A percentile compares a stretch with the other conserved stretches of the same genome.
Conservation (phyloP, 257 asterid species). For the Solanum tacnaense region DNA sequence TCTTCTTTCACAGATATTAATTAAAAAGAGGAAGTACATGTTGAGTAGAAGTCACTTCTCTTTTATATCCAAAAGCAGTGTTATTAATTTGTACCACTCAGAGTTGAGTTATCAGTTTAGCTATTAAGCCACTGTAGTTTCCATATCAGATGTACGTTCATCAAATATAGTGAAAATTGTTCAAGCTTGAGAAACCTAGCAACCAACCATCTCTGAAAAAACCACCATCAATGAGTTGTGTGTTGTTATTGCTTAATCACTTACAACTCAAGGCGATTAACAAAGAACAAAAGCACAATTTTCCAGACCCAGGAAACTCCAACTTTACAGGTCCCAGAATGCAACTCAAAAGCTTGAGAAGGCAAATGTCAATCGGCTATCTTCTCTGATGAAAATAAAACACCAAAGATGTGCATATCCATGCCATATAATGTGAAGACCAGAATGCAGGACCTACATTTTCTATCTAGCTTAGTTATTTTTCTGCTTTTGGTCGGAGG, state of each 20-base stretch:
- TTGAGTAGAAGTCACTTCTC: background rate
- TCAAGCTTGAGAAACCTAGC: background rate
- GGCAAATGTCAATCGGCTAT: background rate
- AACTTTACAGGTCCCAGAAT: background rate
- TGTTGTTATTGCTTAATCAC: background rate
- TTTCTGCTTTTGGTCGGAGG: background rate
- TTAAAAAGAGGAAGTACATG: background rate
- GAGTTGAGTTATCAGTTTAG: background rate
- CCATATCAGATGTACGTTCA: background rate
- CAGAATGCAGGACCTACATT: background rate
- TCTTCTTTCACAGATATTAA: background rate
- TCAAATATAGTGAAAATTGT: background rate
- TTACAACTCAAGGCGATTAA: background rate
- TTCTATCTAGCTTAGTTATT: background rate
- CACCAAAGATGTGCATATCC: background rate
- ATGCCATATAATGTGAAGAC: background rate
- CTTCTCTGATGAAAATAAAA: background rate
- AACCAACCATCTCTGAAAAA: background rate
- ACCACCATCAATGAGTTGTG: background rate
- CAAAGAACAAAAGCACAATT: background rate
- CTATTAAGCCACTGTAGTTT: background rate
- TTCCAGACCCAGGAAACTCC: background rate
- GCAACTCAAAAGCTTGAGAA: background rate
- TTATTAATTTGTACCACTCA: background rate
- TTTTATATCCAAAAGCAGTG: background rate